Evolutionary conservation across 2,329 filamentous ascomycete species (phyloP).

Genomic region (Fusarium succisae): DNA sequence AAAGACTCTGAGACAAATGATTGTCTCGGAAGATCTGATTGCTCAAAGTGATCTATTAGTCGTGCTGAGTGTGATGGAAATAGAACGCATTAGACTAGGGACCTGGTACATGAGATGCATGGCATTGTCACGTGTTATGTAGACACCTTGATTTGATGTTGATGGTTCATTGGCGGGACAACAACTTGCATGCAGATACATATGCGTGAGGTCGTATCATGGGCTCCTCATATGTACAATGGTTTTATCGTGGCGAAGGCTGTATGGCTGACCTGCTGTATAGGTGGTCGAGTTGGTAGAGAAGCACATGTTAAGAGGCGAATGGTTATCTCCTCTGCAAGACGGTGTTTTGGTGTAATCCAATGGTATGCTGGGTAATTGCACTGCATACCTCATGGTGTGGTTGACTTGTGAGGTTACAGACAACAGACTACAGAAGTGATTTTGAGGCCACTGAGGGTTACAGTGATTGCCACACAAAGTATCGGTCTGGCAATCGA

Average conservation of each 20-base stretch:
- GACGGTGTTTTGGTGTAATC: neutral
- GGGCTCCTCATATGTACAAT: slow-evolving; percentile 1
- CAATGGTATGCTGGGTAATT: slow-evolving; percentile 23
- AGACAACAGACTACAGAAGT: neutral
- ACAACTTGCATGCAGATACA: slow-evolving; percentile 13
- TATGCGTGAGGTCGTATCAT: slow-evolving; percentile 5
- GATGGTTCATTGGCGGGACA: slow-evolving; percentile 8
- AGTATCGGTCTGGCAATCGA: neutral
- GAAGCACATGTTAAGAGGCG: neutral
- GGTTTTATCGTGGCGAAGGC: slow-evolving; percentile 29
- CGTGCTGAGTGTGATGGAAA: neutral
- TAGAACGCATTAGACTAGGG: neutral
- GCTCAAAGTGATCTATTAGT: neutral
- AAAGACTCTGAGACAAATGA: neutral
- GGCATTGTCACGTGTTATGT: neutral
- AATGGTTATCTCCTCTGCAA: neutral
- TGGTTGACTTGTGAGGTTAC: neutral
- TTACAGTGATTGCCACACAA: neutral
- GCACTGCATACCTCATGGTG: slow-evolving; percentile 17
- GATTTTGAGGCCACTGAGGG: slow-evolving; percentile 7
- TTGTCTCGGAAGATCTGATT: neutral
- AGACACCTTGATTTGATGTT: neutral
- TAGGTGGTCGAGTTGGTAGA: neutral
- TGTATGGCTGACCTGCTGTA: slow-evolving; percentile 11
- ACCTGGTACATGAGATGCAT: neutral